Percentiles rank a stretch among this genome's conserved stretches.
phyloP scores from a whole-genome alignment of 352 stramenopile genomes.

The Peronospora farinosa region DNA sequence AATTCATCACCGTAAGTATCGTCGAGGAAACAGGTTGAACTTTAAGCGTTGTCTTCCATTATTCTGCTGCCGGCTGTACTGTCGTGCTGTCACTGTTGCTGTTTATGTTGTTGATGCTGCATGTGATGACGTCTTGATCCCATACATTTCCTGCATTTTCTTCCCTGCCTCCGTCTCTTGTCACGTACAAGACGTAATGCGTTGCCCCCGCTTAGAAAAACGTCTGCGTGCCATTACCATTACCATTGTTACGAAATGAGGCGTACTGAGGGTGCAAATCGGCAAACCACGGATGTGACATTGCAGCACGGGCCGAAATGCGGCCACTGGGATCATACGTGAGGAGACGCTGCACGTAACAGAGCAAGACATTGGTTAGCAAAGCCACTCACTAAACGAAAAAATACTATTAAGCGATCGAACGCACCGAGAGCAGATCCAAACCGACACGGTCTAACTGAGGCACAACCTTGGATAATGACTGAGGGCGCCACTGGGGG shows the following conservation, averaged over 20 bases:
- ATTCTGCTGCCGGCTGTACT: constrained; percentile 4
- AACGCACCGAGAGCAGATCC: constrained; percentile 71
- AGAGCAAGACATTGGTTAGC: constrained; percentile 10
- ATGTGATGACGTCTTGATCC: not conserved
- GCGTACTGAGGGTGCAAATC: constrained; percentile 71
- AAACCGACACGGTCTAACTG: constrained; percentile 72
- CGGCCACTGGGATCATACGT: constrained; percentile 73
- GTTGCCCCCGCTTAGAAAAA: constrained; percentile 19
- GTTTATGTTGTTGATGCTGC: not conserved
- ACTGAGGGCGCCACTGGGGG: constrained; percentile 93
- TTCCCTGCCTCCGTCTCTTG: not conserved
- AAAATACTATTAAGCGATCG: not conserved
- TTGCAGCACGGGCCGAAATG: constrained; percentile 74
- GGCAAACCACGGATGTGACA: constrained; percentile 83
- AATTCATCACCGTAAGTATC: not conserved
- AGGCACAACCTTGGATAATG: constrained; percentile 84
- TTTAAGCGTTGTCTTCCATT: constrained; percentile 6
- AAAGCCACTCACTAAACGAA: constrained; percentile 1
- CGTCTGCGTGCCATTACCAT: constrained; percentile 42
- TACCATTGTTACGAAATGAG: constrained; percentile 55
- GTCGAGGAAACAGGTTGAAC: no score
- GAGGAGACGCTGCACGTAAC: constrained; percentile 51
- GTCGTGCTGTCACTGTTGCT: not conserved
- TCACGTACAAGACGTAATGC: not conserved
- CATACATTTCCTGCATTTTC: constrained; percentile 3